phyloP scores from a whole-genome alignment of 2,329 filamentous ascomycete species.

The Stenocarpella maydis region DNA sequence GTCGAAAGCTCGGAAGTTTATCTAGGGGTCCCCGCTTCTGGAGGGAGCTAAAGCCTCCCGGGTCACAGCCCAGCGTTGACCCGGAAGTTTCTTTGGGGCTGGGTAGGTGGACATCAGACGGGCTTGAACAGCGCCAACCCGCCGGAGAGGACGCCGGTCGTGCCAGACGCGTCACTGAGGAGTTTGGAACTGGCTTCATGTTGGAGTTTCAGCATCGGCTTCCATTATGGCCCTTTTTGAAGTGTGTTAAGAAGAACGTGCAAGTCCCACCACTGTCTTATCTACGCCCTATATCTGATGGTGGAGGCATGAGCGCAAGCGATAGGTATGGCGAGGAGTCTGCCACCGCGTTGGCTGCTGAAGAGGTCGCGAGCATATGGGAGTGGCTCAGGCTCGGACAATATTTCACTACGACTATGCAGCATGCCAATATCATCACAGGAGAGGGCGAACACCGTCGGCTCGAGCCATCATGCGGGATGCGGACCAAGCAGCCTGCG shows the following conservation, averaged over 20 bases:
- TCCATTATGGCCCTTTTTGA: background rate
- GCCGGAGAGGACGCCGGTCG: background rate
- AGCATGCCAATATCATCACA: too few species aligned
- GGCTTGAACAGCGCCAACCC: background rate
- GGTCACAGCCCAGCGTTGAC: conserved; percentile 1
- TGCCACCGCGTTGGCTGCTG: background rate
- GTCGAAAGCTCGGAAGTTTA: conserved; percentile 1
- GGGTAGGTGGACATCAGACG: background rate
- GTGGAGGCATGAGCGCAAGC: background rate
- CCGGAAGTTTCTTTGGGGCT: conserved; percentile 13
- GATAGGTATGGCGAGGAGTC: background rate
- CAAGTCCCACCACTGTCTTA: background rate
- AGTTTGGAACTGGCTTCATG: conserved; percentile 18
- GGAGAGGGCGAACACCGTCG: background rate
- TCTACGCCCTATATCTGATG: background rate
- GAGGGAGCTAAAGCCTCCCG: conserved; percentile 13
- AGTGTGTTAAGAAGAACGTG: background rate
- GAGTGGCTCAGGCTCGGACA: background rate
- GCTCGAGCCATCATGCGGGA: background rate
- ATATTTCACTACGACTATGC: too few species aligned
- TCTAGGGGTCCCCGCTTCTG: background rate
- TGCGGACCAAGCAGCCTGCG: background rate
- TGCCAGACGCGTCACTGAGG: conserved; percentile 4
- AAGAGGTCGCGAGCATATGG: background rate
- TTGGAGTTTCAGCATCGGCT: conserved; percentile 4